These are phyloP conservation scores for Medicago ruthenica DNA, from an alignment of 306 rosid genomes.

Conservation along the genomic window DNA sequence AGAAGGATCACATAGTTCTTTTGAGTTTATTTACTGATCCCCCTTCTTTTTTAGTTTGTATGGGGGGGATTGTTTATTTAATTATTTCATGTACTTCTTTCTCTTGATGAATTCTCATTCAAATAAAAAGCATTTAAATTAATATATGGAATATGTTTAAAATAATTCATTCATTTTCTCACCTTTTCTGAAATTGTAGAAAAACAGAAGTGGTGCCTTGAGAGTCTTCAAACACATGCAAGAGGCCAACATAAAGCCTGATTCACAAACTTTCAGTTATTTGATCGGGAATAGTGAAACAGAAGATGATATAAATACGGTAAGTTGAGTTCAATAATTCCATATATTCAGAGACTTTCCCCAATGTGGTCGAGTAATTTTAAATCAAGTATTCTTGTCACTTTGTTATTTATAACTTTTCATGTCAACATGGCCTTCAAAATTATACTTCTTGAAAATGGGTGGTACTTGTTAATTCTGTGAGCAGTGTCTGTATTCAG, in stretches of 20 bases:
- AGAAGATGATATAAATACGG: slow-evolving; percentile 73
- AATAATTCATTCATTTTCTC: slow-evolving; percentile 25
- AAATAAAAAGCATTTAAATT: neutral
- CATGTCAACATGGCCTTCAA: slow-evolving; percentile 12
- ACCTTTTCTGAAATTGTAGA: slow-evolving; percentile 57
- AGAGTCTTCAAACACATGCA: slow-evolving; percentile 69
- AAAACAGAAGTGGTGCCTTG: slow-evolving; percentile 56
- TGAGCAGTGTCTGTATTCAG: neutral
- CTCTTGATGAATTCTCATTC: neutral
- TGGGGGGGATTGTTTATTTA: neutral
- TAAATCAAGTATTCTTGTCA: slow-evolving; percentile 21
- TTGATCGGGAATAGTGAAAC: slow-evolving; percentile 63
- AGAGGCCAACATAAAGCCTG: slow-evolving; percentile 65
- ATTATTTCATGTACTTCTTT: neutral
- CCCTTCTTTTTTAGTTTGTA: slow-evolving; percentile 5
- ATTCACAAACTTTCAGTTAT: slow-evolving; percentile 69
- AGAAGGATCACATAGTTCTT: neutral
- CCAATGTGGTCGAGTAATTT: slow-evolving; percentile 7
- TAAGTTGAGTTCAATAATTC: slow-evolving; percentile 40
- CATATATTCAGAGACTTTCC: neutral
- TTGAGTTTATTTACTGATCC: neutral
- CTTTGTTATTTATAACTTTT: neutral
- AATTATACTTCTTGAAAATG: slow-evolving; percentile 17
- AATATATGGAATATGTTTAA: slow-evolving; percentile 21
- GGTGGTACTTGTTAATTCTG: neutral